Percentiles rank a stretch among this genome's conserved stretches.
Conservation (phyloP, 495 filamentous ascomycete genomes). For the Aspergillus carlsbadensis region DNA sequence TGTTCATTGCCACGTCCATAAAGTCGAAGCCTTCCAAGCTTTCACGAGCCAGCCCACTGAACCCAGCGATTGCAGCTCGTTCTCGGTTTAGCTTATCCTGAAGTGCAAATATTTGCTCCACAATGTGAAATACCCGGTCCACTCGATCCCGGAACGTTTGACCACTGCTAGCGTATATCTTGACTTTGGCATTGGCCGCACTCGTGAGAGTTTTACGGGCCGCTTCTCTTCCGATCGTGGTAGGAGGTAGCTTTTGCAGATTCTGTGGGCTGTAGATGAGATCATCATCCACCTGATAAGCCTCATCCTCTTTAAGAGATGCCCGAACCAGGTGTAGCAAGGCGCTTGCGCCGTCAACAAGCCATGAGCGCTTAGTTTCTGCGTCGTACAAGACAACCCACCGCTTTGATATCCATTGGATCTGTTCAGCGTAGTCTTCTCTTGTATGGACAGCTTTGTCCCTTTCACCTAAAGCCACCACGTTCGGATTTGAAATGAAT, state of each 20-base stretch:
- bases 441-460: not conserved
- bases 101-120: not conserved
- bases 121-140: not conserved
- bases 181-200: no score
- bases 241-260: not conserved
- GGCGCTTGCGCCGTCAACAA: constrained; percentile 6
- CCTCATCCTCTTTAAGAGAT: not conserved
- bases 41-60: not conserved
- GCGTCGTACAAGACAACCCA: constrained; percentile 3
- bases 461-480: not conserved
- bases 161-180: no score
- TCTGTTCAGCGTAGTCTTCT: not conserved
- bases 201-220: no score
- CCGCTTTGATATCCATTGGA: not conserved
- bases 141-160: not conserved
- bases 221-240: not conserved
- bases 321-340: not conserved
- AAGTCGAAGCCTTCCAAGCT: constrained; percentile 5
- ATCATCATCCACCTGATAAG: not conserved
- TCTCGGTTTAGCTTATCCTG: not conserved
- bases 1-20: not conserved
- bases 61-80: no score
- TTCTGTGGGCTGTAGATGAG: not conserved
- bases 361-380: constrained; percentile 1
- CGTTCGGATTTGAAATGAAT: not conserved